Evolutionary conservation across 2,329 filamentous ascomycete species (phyloP), one percentile per base, ranked within the genome.

Genomic region (Talaromyces sp.): DNA sequence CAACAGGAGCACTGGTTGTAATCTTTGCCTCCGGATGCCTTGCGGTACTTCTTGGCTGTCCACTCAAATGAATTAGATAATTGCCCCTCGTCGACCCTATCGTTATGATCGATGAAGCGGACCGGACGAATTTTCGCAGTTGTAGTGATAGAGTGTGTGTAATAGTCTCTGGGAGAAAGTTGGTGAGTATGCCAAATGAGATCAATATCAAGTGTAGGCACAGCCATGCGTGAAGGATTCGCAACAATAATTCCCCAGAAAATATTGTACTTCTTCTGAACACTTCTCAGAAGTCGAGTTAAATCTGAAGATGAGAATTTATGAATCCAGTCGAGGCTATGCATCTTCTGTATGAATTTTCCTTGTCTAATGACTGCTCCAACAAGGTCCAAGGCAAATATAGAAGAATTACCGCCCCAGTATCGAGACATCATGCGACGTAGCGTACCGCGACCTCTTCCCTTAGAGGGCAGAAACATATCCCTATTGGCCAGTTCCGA

Each of bases 271-370:
- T 83, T 92, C 0, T 90, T 83, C 0, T 75, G 68, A 37, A 37
- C 10, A 13, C 35, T 10, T 13, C 13, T 37, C 83, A 91, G 89
- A 0, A 89, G 93, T 0, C 83, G 19, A 5, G 43, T 15, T 19
- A 59, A 19, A 10, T 35, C 79, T 3, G 78, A 77, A 0, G 87
- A 83, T 0, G 87, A 82, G 0, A 90, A 90, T 22, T 88, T 90
- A 73, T 92, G 90, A 1, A 93, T 80, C 91, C 90, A 95, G 75
- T 93, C 89, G 45, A 93, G 86, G 68, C 84, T 83, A 68, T 85
- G 82, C 90, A 94, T 94, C 78, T 94, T 81, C 50, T 78, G 73
- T 19, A 79, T 72, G 63, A 81, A 82, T 2, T 71, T 72, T 1
- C 75, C 74, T 63, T 81, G 80, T 5, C 79, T 74, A 54, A 80